A percentile compares a stretch with the other conserved stretches of the same genome.
phyloP scores from a whole-genome alignment of 768 basidiomycete genomes.

The Hericium rajendrae region DNA sequence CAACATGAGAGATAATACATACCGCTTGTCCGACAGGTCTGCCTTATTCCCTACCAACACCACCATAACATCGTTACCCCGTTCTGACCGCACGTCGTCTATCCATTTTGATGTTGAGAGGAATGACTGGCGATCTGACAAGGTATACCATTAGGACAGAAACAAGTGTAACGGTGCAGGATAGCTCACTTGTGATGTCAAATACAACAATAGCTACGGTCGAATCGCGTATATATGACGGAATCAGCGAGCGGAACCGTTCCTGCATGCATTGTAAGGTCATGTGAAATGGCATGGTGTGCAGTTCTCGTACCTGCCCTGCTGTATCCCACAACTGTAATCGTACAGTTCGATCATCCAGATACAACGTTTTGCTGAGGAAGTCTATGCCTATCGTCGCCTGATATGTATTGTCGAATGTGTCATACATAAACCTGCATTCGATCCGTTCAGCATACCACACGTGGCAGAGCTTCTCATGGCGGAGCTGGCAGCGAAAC shows the following conservation, averaged over 20 bases:
- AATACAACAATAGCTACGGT: constrained; percentile 98
- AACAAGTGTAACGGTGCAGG: not conserved
- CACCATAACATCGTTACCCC: constrained; percentile 97
- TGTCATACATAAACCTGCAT: constrained; percentile 94
- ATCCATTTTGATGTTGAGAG: constrained; percentile 98
- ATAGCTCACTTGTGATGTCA: constrained; percentile 87
- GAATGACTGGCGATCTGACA: constrained; percentile 92
- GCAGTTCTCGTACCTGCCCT: constrained; percentile 54
- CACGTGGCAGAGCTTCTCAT: not conserved
- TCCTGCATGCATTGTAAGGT: constrained; percentile 42
- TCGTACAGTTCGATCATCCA: constrained; percentile 95
- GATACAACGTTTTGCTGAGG: constrained; percentile 98
- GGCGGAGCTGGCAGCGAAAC: not conserved
- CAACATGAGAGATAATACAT: constrained; percentile 21
- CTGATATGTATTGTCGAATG: constrained; percentile 99
- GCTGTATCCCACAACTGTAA: constrained; percentile 99
- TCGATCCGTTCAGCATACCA: not conserved
- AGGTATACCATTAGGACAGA: not conserved
- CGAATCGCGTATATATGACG: constrained; percentile 97
- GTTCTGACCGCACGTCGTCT: constrained; percentile 95
- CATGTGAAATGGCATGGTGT: not conserved
- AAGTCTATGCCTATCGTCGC: constrained; percentile 99
- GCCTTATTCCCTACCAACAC: constrained; percentile 99
- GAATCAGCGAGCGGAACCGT: constrained; percentile 94
- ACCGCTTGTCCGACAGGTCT: constrained; percentile 98